These are phyloP conservation scores for Tricholoma furcatifolium DNA, from an alignment of 768 basidiomycete genomes.

Conservation along the genomic window DNA sequence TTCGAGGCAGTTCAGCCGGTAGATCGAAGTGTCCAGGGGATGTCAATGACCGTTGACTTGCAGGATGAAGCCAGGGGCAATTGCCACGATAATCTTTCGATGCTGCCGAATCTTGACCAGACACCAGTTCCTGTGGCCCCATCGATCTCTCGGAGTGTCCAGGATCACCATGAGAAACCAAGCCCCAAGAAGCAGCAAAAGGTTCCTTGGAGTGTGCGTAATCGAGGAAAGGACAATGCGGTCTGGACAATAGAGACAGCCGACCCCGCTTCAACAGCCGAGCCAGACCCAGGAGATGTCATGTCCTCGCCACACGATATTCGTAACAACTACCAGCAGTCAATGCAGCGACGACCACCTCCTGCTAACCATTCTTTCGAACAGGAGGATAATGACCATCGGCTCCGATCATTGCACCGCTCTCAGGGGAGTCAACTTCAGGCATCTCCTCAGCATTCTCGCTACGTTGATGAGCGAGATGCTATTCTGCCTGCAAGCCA, in stretches of 20 bases:
- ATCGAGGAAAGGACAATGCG: slow-evolving; percentile 35
- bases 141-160: slow-evolving; percentile 6
- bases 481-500: slow-evolving; percentile 10
- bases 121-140: background rate
- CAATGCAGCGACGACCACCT: slow-evolving; percentile 1
- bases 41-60: background rate
- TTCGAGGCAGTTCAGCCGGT: slow-evolving; percentile 7
- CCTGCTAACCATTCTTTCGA: background rate
- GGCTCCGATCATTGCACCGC: slow-evolving; percentile 26
- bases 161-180: slow-evolving; percentile 38
- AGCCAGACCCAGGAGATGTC: background rate
- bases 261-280: slow-evolving; percentile 1
- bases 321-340: background rate
- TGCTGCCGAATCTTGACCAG: slow-evolving; percentile 5
- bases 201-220: slow-evolving; percentile 46
- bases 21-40: background rate
- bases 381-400: slow-evolving; percentile 12
- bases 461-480: slow-evolving; percentile 13
- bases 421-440: slow-evolving; percentile 17
- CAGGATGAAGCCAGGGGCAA: background rate
- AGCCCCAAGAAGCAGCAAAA: slow-evolving; percentile 39
- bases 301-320: background rate
- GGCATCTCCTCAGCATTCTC: slow-evolving; percentile 17
- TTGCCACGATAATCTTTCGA: background rate
- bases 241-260: slow-evolving; percentile 13